phyloP scores from a whole-genome alignment of 2,329 filamentous ascomycete genomes.

The Rugonectria rugulosa region DNA sequence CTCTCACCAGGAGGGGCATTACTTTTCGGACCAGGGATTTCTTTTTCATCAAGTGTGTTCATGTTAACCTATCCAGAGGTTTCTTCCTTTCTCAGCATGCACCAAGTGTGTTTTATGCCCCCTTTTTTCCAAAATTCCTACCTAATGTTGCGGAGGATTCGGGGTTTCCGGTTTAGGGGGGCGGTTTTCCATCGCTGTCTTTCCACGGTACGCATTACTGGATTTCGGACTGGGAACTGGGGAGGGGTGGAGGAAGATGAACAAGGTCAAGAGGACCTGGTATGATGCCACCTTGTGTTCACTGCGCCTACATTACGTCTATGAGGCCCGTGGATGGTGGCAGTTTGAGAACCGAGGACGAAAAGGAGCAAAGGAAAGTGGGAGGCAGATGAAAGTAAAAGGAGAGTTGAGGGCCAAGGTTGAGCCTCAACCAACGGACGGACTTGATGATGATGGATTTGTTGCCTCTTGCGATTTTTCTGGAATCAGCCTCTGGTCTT shows the following conservation, averaged over 20 bases:
- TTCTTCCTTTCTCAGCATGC: slow-evolving; percentile 33
- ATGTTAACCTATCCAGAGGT: slow-evolving; percentile 37
- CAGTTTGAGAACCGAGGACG: slow-evolving; percentile 16
- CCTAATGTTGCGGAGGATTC: slow-evolving; percentile 41
- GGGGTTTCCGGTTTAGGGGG: slow-evolving; percentile 27
- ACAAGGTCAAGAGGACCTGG: no score
- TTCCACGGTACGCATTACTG: slow-evolving; percentile 27
- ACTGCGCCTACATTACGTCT: slow-evolving; percentile 15
- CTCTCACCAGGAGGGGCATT: slow-evolving; percentile 43
- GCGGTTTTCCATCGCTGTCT: slow-evolving; percentile 24
- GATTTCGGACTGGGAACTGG: slow-evolving; percentile 28
- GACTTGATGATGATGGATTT: slow-evolving; percentile 20
- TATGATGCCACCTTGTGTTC: slow-evolving; percentile 10
- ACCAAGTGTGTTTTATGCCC: slow-evolving; percentile 33
- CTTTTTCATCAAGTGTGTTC: slow-evolving; percentile 42
- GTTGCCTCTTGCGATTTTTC: slow-evolving; percentile 26
- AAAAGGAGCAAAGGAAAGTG: slow-evolving; percentile 21
- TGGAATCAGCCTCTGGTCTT: slow-evolving; percentile 29
- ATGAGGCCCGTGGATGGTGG: slow-evolving; percentile 2
- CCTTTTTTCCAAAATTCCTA: slow-evolving; percentile 37
- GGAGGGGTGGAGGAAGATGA: slow-evolving; percentile 11
- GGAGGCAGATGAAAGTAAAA: slow-evolving; percentile 23
- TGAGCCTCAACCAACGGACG: slow-evolving; percentile 20
- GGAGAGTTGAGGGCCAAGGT: slow-evolving; percentile 29
- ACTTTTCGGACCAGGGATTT: slow-evolving; percentile 40